Conservation (phyloP, 495 filamentous ascomycete species). For the Talaromyces proteolyticus region DNA sequence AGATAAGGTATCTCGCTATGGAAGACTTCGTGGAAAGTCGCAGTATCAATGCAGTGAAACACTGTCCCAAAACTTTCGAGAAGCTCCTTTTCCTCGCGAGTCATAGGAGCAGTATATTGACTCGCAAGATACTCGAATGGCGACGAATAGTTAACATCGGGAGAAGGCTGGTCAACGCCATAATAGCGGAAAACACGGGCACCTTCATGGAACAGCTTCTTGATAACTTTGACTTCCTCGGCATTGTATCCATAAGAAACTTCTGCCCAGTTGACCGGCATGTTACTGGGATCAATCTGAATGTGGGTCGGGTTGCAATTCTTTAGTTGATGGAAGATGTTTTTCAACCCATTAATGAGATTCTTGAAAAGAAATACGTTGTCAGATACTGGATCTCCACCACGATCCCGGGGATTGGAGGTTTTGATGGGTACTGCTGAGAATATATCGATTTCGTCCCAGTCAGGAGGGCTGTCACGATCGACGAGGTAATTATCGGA, state of each 20-base stretch:
- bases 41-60: conserved; percentile 97
- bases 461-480: conserved; percentile 73
- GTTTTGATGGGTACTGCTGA: conserved; percentile 93
- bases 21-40: conserved; percentile 98
- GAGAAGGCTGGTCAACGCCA: conserved; percentile 71
- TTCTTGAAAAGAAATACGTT: conserved; percentile 99
- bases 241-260: conserved; percentile 96
- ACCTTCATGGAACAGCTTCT: conserved; percentile 95
- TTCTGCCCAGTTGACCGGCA: conserved; percentile 88
- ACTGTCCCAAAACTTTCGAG: conserved; percentile 97
- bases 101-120: conserved; percentile 84
- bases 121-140: conserved; percentile 86
- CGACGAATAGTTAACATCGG: conserved; percentile 69
- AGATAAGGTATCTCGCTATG: conserved; percentile 93
- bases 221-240: conserved; percentile 93
- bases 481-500: conserved; percentile 81
- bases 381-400: conserved; percentile 88
- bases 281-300: conserved; percentile 66
- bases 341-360: conserved; percentile 94
- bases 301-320: conserved; percentile 71
- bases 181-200: conserved; percentile 96
- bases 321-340: conserved; percentile 91
- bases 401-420: conserved; percentile 85
- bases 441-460: conserved; percentile 98
- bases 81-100: conserved; percentile 95